phyloP scores from a whole-genome alignment of 2,329 filamentous ascomycete genomes.

The Clarireedia paspali region DNA sequence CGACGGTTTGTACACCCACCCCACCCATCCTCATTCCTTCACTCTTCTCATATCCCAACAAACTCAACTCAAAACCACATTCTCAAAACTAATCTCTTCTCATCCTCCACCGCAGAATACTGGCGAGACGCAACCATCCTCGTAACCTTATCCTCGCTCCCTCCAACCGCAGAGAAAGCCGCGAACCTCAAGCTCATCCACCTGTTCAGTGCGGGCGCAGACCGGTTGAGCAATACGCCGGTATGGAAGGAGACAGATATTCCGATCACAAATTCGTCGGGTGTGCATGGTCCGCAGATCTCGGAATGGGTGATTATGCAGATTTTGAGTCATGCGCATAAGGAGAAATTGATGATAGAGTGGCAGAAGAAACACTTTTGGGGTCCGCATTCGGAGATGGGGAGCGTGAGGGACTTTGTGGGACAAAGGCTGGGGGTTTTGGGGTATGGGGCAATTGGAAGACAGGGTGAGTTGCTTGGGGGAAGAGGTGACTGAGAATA shows the following conservation, averaged over 20 bases:
- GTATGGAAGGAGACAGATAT: conserved; percentile 31
- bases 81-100: neutral
- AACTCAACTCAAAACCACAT: neutral
- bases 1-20: conserved; percentile 13
- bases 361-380: conserved; percentile 49
- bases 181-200: conserved; percentile 32
- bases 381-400: conserved; percentile 32
- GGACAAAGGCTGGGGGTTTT: conserved; percentile 47
- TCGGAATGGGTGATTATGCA: conserved; percentile 61
- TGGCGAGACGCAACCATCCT: conserved; percentile 29
- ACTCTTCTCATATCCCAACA: neutral
- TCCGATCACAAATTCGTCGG: conserved; percentile 29
- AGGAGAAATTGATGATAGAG: conserved; percentile 46
- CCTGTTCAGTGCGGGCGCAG: conserved; percentile 29
- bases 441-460: conserved; percentile 34
- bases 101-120: conserved; percentile 13
- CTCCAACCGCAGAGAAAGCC: conserved; percentile 18
- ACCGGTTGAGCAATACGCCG: conserved; percentile 22
- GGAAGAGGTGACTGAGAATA: neutral
- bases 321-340: conserved; percentile 47
- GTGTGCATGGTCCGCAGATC: conserved; percentile 46
- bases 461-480: conserved; percentile 31
- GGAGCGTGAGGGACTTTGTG: conserved; percentile 43
- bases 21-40: neutral
- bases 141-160: conserved; percentile 26